Evolutionary conservation across 2,329 filamentous ascomycete species (phyloP), one percentile per base, ranked within the genome.

Genomic region (Sordariomycetes sp.): DNA sequence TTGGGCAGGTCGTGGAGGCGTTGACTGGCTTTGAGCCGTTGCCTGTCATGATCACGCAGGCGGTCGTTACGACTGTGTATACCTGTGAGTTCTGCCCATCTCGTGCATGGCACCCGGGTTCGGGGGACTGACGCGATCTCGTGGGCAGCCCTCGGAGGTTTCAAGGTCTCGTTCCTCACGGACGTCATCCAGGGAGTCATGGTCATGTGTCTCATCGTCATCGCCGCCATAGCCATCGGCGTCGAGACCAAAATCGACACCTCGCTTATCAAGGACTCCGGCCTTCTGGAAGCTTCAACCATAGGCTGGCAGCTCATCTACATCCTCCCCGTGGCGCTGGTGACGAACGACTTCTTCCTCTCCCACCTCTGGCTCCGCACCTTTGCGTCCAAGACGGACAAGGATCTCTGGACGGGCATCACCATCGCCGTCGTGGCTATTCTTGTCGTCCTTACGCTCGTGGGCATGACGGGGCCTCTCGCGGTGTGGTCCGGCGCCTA

Each of bases 271-370:
- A 81, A 82, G 1, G 73, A 81, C 5, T 91, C 88, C 0, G 84
- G 84, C 10, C 79, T 90, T 28, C 80, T 87, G n/a, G 76, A 90
- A 52, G 65, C 85, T 5, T 88, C 74, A 59, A 77, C 90, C 2
- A 77, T 94, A 1, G 90, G 90, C 58, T 94, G 90, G 88, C 89
- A 94, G 71, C 80, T 94, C 16, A 75, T 94, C 40, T 94, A 93
- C 73, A 93, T 94, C 63, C 79, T 94, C 1, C 88, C 90, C 0
- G 80, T 94, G 6, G 89, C 89, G 52, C 81, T 94, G 62, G 68
- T 92, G 59, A 92, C 89, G 60, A 94, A 93, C 73, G 86, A 92
- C 75, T 92, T 94, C 76, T 94, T 94, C 75, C 76, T 94, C 51
- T 90, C 88, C 35, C 87, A 83, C 63, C 91, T 90, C 71, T 94